Percentiles rank a stretch among this genome's conserved stretches.
phyloP scores from a whole-genome alignment of 179 eudicot species.

The Drosera spatulata region DNA sequence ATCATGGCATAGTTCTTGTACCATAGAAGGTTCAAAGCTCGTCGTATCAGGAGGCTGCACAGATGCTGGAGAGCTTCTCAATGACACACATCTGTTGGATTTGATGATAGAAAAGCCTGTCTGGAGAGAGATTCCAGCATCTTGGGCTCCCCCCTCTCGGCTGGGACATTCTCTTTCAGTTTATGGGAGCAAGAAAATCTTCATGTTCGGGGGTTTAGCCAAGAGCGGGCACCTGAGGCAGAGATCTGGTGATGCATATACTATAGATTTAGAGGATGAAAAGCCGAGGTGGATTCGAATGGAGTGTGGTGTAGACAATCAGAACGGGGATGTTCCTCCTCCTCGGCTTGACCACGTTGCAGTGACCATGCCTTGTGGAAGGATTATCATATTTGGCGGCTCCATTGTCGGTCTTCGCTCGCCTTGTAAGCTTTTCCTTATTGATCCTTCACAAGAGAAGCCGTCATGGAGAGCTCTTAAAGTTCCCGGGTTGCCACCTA shows the following conservation, averaged over 20 bases:
- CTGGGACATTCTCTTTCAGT: conserved; percentile 84
- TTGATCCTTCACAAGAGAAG: conserved; percentile 76
- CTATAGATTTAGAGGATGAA: conserved; percentile 51
- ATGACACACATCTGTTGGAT: conserved; percentile 57
- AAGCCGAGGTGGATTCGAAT: conserved; percentile 62
- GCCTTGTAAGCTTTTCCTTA: conserved; percentile 61
- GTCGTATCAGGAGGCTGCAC: conserved; percentile 86
- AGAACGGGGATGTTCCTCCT: conserved; percentile 53
- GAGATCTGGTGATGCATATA: conserved; percentile 71
- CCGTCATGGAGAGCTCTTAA: conserved; percentile 68
- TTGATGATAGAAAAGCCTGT: conserved; percentile 49
- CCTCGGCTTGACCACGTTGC: conserved; percentile 82
- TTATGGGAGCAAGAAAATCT: conserved; percentile 55
- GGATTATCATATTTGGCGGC: conserved; percentile 68
- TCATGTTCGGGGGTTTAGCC: conserved; percentile 88
- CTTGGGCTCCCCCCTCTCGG: conserved; percentile 69
- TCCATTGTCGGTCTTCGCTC: conserved; percentile 73
- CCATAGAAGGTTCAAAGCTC: conserved; percentile 69
- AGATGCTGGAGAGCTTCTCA: conserved; percentile 73
- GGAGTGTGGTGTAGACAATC: conserved; percentile 50
- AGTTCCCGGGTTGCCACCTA: conserved; percentile 78
- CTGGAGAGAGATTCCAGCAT: conserved; percentile 66
- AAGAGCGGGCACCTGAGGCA: conserved; percentile 60
- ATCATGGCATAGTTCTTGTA: conserved; percentile 90
- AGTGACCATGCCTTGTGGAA: conserved; percentile 79